These are phyloP conservation scores for Malassezia obtusa DNA, from an alignment of 1,284 basidiomycete species.

Conservation along the genomic window DNA sequence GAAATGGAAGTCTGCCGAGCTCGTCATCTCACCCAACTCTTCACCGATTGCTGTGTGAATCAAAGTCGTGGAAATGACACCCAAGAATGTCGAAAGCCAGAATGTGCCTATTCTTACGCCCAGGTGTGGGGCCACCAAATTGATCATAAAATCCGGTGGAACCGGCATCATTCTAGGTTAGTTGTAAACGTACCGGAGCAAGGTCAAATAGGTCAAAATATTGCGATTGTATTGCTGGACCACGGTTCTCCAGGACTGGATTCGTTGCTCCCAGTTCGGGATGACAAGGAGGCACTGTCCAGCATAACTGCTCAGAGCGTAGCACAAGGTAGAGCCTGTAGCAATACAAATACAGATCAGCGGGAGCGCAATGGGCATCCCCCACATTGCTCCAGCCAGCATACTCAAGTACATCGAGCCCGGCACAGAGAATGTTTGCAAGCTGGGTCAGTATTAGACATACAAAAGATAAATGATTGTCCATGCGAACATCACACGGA, in stretches of 20 bases:
- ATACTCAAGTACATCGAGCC: conserved; percentile 98
- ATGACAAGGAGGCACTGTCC: conserved; percentile 51
- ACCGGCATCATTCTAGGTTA: conserved; percentile 71
- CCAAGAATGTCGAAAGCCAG: conserved; percentile 81
- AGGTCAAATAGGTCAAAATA: conserved; percentile 77
- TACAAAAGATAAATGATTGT: conserved; percentile 75
- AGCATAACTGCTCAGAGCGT: conserved; percentile 76
- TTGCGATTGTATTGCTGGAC: conserved; percentile 65
- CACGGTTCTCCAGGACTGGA: conserved; percentile 70
- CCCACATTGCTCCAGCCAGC: conserved; percentile 90
- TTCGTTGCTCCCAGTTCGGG: conserved; percentile 65
- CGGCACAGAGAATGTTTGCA: conserved; percentile 91
- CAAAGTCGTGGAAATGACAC: conserved; percentile 79
- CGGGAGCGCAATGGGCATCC: conserved; percentile 74
- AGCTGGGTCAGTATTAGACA: conserved; percentile 10
- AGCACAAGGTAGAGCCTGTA: conserved; percentile 81
- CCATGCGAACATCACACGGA: conserved; percentile 48
- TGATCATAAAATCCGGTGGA: conserved; percentile 67
- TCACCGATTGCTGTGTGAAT: conserved; percentile 94
- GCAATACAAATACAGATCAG: conserved; percentile 76
- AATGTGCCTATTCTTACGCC: conserved; percentile 75
- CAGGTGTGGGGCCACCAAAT: conserved; percentile 83
- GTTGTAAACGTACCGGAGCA: conserved; percentile 49
- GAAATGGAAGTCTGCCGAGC: conserved; percentile 78
- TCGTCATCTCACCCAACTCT: conserved; percentile 81